phyloP scores from a whole-genome alignment of 805 yeast species.

The Candida insectorum region DNA sequence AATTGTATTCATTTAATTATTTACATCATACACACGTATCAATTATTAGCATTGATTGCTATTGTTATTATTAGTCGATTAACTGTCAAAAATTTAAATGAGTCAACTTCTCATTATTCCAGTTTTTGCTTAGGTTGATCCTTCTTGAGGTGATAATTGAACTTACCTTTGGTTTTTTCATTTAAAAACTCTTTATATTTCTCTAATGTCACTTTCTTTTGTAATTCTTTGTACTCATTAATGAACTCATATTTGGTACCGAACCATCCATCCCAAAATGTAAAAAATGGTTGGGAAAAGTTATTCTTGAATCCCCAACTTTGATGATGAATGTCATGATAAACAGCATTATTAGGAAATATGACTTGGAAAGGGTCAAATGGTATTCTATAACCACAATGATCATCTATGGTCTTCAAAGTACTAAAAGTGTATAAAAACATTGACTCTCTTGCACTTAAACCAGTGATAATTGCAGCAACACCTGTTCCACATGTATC shows the following conservation, averaged over 20 bases:
- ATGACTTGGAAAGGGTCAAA: constrained; percentile 84
- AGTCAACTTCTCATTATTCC: background rate
- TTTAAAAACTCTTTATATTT: constrained; percentile 59
- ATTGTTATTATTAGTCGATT: no score
- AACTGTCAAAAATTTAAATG: no score
- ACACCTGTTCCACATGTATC: constrained; percentile 93
- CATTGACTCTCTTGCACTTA: constrained; percentile 75
- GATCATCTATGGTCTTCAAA: constrained; percentile 95
- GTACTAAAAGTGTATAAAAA: constrained; percentile 83
- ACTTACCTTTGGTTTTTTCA: constrained; percentile 25
- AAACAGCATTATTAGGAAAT: constrained; percentile 93
- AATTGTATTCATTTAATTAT: background rate
- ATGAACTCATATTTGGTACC: constrained; percentile 65
- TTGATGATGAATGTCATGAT: constrained; percentile 98
- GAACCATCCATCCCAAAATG: constrained; percentile 80
- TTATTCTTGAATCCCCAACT: constrained; percentile 90
- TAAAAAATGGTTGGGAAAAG: constrained; percentile 94
- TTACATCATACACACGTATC: constrained; percentile 7
- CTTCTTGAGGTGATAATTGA: constrained; percentile 4
- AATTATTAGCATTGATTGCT: no score
- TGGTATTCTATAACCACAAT: constrained; percentile 95
- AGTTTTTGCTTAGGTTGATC: background rate
- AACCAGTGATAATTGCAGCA: constrained; percentile 58
- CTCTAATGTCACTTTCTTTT: constrained; percentile 62
- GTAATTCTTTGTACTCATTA: constrained; percentile 63